A percentile compares a stretch with the other conserved stretches of the same genome.
These are phyloP conservation scores for Leccinum broughii DNA, from an alignment of 768 basidiomycete species.

Conservation along the genomic window DNA sequence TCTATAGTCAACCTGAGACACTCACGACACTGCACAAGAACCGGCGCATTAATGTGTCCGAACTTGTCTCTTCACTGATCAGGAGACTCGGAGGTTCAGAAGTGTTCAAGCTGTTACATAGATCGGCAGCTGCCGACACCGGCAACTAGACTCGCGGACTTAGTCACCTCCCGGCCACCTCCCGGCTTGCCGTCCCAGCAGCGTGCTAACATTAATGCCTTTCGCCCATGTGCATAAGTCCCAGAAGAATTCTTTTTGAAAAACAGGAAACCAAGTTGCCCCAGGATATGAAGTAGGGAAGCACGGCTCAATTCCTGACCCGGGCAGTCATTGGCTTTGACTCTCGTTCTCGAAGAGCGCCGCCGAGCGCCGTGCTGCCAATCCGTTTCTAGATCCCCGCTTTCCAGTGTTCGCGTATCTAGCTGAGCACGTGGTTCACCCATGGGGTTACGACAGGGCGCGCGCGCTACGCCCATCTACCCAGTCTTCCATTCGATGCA, in stretches of 20 bases:
- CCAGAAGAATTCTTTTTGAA: no score
- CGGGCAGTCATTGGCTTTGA: not conserved
- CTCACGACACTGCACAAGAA: not conserved
- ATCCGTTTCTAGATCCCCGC: not conserved
- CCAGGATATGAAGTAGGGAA: not conserved
- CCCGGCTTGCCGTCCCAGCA: not conserved
- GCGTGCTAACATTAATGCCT: not conserved
- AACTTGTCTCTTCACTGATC: not conserved
- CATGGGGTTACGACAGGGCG: not conserved
- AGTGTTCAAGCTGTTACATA: not conserved
- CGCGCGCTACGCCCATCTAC: not conserved
- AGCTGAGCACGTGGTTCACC: not conserved
- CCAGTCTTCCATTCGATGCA: not conserved
- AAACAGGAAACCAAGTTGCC: not conserved
- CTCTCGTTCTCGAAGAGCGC: not conserved
- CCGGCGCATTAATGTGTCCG: not conserved
- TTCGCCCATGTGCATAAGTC: not conserved
- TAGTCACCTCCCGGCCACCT: not conserved
- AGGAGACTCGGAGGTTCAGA: not conserved
- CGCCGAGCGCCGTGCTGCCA: not conserved
- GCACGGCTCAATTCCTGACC: not conserved
- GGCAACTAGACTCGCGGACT: not conserved
- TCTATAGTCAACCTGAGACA: not conserved
- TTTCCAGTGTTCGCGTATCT: not conserved
- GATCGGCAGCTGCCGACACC: not conserved